A percentile compares a stretch with the other conserved stretches of the same genome.
These are phyloP conservation scores for Aspergillus puulaauensis DNA, from an alignment of 2,329 filamentous ascomycete species.

Conservation along the genomic window DNA sequence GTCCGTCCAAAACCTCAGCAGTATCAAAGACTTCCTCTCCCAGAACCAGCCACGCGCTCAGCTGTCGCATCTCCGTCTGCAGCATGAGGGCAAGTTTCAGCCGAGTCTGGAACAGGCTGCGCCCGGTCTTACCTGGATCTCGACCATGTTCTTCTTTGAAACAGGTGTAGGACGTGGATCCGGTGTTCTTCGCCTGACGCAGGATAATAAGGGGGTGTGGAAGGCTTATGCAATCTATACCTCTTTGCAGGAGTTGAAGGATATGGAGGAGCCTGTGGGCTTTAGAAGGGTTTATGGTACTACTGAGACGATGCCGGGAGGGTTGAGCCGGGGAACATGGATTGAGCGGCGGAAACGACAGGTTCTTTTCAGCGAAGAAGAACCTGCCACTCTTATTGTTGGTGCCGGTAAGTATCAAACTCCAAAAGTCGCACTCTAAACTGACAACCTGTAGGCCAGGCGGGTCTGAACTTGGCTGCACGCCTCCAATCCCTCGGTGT, in stretches of 20 bases:
- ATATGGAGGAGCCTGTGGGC: constrained; percentile 34
- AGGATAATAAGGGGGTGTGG: constrained; percentile 29
- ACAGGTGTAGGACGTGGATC: constrained; percentile 36
- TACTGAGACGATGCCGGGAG: constrained; percentile 33
- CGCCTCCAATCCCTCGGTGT: constrained; percentile 43
- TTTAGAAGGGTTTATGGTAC: constrained; percentile 34
- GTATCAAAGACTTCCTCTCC: constrained; percentile 33
- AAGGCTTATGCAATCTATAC: constrained; percentile 42
- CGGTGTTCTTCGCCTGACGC: constrained; percentile 38
- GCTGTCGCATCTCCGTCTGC: constrained; percentile 31
- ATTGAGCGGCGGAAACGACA: constrained; percentile 33
- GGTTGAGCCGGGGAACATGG: constrained; percentile 36
- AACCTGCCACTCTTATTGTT: constrained; percentile 43
- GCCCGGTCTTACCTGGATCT: constrained; percentile 35
- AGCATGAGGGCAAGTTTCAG: constrained; percentile 33
- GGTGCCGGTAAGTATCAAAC: constrained; percentile 34
- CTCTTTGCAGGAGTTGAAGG: constrained; percentile 37
- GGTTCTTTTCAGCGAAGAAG: constrained; percentile 34
- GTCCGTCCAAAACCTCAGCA: constrained; percentile 30
- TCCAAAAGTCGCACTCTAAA: too few species aligned
- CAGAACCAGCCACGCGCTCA: constrained; percentile 24
- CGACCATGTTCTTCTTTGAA: constrained; percentile 42
- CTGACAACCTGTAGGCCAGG: constrained; percentile 34
- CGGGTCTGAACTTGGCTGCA: constrained; percentile 44
- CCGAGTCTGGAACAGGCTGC: constrained; percentile 28